Evolutionary conservation across 2,329 filamentous ascomycete species (phyloP), one percentile per base, ranked within the genome.

Genomic region (Colletotrichum trifolii): DNA sequence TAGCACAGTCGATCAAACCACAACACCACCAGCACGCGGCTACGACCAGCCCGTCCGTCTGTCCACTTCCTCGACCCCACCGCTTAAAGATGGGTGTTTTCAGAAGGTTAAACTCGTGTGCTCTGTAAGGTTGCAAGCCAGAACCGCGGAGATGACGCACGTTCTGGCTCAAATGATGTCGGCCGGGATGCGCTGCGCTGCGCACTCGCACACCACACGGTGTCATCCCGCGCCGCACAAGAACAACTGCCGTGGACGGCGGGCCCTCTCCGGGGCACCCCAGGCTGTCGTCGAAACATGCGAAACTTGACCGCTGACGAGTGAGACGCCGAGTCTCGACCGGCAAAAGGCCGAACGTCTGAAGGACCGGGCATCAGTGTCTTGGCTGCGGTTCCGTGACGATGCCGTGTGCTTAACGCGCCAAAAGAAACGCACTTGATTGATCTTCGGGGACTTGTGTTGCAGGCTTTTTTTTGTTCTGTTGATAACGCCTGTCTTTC

Each of bases 251-350:
- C 25, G 25, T 25, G 25, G 25, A 25, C 25, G 4, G 4, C 4
- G 25, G 3, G 25, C 25, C 1, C 4, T 9, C 13, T 8, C 53
- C 11, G 15, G 58, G 52, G 15, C 10, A 25, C 46, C 62, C 58
- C 38, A 12, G 58, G 52, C 47, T 56, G 52, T 57, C 50, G 62
- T 56, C 62, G 58, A 62, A 65, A 62, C 52, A 38, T 34, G 33
- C 48, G 62, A 65, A 56, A 65, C 52, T 6, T 39, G 47, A 40
- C 52, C 15, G 47, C 36, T 15, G 4, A n/a, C 35, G n/a, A 13
- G 42, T 33, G 7, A 34, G 42, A 62, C 15, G 52, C 39, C 47
- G 58, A 62, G 46, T 40, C 2, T 56, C 25, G 15, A 25, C 52
- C 52, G 48, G 17, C 4, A 13, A 12, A 13, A 13, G 25, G 42